Percentiles rank a stretch among this genome's conserved stretches.
Evolutionary conservation across 2,329 filamentous ascomycete genomes (phyloP).

Genomic region (Magnaporthiopsis rhizophila): DNA sequence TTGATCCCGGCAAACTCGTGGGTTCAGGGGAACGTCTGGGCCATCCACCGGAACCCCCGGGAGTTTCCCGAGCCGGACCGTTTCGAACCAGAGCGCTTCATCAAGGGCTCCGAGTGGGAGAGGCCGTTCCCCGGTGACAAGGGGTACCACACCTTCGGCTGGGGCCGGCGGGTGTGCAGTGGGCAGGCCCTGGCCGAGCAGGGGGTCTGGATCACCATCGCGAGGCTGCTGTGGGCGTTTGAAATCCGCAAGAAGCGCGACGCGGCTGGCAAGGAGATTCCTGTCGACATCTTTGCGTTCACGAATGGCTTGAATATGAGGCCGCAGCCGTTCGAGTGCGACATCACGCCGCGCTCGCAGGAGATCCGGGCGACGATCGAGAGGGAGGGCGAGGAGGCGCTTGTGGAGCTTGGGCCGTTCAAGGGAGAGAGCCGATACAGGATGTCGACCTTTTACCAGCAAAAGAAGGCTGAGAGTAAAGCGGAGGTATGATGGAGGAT

Average conservation of each 20-base stretch:
- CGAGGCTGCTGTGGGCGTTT: slow-evolving; percentile 33
- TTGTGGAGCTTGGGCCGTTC: slow-evolving; percentile 41
- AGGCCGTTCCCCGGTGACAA: slow-evolving; percentile 40
- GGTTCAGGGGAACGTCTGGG: slow-evolving; percentile 44
- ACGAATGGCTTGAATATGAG: slow-evolving; percentile 50
- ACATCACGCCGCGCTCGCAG: slow-evolving; percentile 39
- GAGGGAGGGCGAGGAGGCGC: slow-evolving; percentile 42
- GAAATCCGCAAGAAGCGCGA: slow-evolving; percentile 41
- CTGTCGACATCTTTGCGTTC: slow-evolving; percentile 49
- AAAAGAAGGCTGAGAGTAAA: slow-evolving; percentile 17
- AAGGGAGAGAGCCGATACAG: slow-evolving; percentile 49
- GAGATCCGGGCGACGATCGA: slow-evolving; percentile 41
- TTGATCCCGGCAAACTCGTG: slow-evolving; percentile 41
- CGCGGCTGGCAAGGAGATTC: slow-evolving; percentile 45
- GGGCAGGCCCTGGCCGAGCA: slow-evolving; percentile 51
- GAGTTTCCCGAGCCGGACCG: slow-evolving; percentile 39
- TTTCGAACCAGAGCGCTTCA: slow-evolving; percentile 34
- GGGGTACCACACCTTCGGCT: slow-evolving; percentile 49
- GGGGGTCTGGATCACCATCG: slow-evolving; percentile 50
- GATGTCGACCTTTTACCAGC: slow-evolving; percentile 44
- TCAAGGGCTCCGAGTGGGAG: slow-evolving; percentile 26
- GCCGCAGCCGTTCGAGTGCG: slow-evolving; percentile 45
- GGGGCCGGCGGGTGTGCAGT: slow-evolving; percentile 45
- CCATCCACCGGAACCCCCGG: slow-evolving; percentile 36
- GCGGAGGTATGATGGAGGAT: background rate